A percentile compares a stretch with the other conserved stretches of the same genome.
Evolutionary conservation across 129 eudicot genomes (phyloP).

Genomic region (Erigeron canadensis): DNA sequence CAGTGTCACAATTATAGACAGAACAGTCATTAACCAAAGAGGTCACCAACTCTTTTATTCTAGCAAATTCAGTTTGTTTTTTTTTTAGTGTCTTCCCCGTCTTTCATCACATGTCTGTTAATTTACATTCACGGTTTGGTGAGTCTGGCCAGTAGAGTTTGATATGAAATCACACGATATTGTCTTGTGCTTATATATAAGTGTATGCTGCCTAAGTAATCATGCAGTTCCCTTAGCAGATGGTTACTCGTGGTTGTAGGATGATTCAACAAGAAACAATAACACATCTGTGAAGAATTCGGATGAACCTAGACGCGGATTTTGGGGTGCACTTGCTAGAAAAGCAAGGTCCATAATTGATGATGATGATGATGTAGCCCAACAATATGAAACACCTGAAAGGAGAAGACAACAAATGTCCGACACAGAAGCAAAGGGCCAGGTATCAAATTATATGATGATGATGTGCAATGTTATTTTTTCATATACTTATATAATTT

Average conservation of each 20-base stretch:
- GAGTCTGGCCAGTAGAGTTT: neutral
- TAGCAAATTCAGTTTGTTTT: neutral
- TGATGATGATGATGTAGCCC: slow-evolving; percentile 63
- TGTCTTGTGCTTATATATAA: slow-evolving; percentile 2
- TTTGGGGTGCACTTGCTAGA: slow-evolving; percentile 88
- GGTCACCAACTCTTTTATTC: neutral
- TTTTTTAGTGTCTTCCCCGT: neutral
- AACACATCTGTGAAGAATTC: slow-evolving; percentile 41
- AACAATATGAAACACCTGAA: slow-evolving; percentile 46
- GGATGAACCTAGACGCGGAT: slow-evolving; percentile 52
- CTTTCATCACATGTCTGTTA: neutral
- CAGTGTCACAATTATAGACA: neutral
- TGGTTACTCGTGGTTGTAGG: slow-evolving; percentile 54
- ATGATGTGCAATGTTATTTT: neutral
- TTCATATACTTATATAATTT: neutral
- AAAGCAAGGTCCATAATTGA: slow-evolving; percentile 83
- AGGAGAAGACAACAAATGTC: slow-evolving; percentile 45
- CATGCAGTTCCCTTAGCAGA: slow-evolving; percentile 40
- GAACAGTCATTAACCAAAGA: neutral
- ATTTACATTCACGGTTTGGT: neutral
- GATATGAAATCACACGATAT: slow-evolving; percentile 1
- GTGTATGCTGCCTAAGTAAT: slow-evolving; percentile 27
- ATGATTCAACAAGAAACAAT: slow-evolving; percentile 46
- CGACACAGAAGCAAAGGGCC: slow-evolving; percentile 41
- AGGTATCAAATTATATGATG: slow-evolving; percentile 37